Conservation (phyloP, 306 rosid species). For the Castanopsis chinensis region DNA sequence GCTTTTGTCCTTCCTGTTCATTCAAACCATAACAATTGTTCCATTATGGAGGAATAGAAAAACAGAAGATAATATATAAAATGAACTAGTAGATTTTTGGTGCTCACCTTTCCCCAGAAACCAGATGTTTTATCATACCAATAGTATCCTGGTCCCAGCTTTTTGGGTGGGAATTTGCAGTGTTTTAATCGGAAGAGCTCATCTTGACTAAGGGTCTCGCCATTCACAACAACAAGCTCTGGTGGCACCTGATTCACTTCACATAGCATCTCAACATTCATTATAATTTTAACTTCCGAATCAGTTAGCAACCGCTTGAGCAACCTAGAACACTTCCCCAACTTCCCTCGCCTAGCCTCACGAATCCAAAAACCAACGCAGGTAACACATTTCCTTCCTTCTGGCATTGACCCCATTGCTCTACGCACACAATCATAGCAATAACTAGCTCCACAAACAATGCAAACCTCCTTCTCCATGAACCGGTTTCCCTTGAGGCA, state of each 20-base stretch:
- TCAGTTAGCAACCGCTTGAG: slow-evolving; percentile 49
- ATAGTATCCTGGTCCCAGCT: slow-evolving; percentile 60
- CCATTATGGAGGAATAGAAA: slow-evolving; percentile 7
- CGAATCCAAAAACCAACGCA: slow-evolving; percentile 58
- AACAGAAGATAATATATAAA: not conserved
- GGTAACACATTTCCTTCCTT: slow-evolving; percentile 73
- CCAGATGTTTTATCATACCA: slow-evolving; percentile 83
- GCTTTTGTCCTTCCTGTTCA: slow-evolving; percentile 57
- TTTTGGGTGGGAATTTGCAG: slow-evolving; percentile 57
- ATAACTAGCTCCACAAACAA: slow-evolving; percentile 73
- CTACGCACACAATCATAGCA: slow-evolving; percentile 58
- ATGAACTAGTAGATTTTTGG: slow-evolving; percentile 3
- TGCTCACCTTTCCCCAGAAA: slow-evolving; percentile 78
- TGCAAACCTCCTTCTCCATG: slow-evolving; percentile 61
- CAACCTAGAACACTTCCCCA: slow-evolving; percentile 59
- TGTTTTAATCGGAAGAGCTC: slow-evolving; percentile 37
- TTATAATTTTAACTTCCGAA: slow-evolving; percentile 33
- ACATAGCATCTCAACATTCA: slow-evolving; percentile 46
- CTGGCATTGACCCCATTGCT: slow-evolving; percentile 88
- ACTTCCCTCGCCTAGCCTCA: slow-evolving; percentile 42
- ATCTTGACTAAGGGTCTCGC: slow-evolving; percentile 36
- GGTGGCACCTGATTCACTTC: slow-evolving; percentile 56
- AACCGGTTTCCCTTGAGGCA: slow-evolving; percentile 60
- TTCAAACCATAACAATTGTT: slow-evolving; percentile 18
- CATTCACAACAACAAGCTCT: slow-evolving; percentile 50